Evolutionary conservation across 2,329 filamentous ascomycete species (phyloP), one percentile per base, ranked within the genome.

Genomic region (Exserohilum rostratum): DNA sequence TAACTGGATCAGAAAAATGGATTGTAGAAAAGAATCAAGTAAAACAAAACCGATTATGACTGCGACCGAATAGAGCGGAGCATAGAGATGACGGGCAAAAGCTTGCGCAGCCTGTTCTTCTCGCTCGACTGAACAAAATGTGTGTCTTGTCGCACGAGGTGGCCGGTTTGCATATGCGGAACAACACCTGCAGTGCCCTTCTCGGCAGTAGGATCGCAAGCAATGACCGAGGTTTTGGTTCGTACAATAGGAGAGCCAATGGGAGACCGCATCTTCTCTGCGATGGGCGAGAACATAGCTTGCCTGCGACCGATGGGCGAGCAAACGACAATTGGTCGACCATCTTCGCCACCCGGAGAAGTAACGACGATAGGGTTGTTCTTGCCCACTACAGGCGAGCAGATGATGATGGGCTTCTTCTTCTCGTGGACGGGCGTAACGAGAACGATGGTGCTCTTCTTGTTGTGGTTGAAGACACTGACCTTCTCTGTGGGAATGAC

Each of bases 371-470:
- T 62, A 6, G 64, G 57, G 9, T 44, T 60, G 47, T 64, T 66
- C 55, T 62, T 61, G 53, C 64, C 64, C 22, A 66, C 64, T 5
- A 66, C 58, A 4, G 64, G 61, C 15, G 64, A 66, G 52, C 61
- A 64, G 39, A 67, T 67, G 43, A 67, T 52, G n/a, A 67, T 61
- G 1, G 64, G 64, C n/a, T 46, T 53, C 53, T 61, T 58, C 55
- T 59, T 64, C 46, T 67, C 63, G 33, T 51, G 55, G 53, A 67
- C 46, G 5, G 62, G 62, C 12, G 63, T 63, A 3, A 66, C 56
- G 9, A 67, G 57, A 18, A 66, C 48, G 17, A 67, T 62, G 2
- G 60, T 55, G 12, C 62, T 60, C 50, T 64, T 61, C 53, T 66
- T 66, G 50, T 59, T 58, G 42, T 62, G 50, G 40, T 67, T 54